Evolutionary conservation across 2,329 filamentous ascomycete genomes (phyloP).

Genomic region (Knufia fluminis): DNA sequence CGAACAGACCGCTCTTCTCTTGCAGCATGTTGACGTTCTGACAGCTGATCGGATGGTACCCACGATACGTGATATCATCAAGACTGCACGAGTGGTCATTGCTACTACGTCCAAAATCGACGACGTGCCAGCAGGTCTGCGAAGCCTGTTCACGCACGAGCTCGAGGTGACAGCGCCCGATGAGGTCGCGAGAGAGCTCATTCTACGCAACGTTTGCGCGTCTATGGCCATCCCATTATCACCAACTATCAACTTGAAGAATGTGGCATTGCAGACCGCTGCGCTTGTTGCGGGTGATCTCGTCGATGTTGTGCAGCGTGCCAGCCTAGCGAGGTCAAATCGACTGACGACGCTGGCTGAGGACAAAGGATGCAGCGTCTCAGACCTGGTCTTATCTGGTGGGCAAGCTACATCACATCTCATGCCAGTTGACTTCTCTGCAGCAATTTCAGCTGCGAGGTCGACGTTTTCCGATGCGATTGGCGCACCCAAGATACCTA

Average conservation of each 20-base stretch:
- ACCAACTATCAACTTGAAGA: slow-evolving; percentile 70
- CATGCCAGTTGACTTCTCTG: slow-evolving; percentile 74
- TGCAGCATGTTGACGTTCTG: slow-evolving; percentile 82
- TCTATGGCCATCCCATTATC: slow-evolving; percentile 69
- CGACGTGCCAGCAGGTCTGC: slow-evolving; percentile 81
- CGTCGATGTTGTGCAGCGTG: slow-evolving; percentile 87
- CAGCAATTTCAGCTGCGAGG: slow-evolving; percentile 87
- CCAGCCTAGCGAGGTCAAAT: slow-evolving; percentile 63
- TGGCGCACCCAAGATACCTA: slow-evolving; percentile 94
- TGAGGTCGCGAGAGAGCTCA: slow-evolving; percentile 82
- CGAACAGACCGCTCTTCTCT: slow-evolving; percentile 71
- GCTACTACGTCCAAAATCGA: slow-evolving; percentile 94
- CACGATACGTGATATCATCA: slow-evolving; percentile 72
- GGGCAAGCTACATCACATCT: slow-evolving; percentile 70
- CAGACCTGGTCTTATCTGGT: slow-evolving; percentile 78
- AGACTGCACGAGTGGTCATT: slow-evolving; percentile 72
- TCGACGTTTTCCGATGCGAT: slow-evolving; percentile 98
- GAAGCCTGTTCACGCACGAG: slow-evolving; percentile 90
- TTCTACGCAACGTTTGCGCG: slow-evolving; percentile 68
- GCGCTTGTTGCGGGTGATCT: slow-evolving; percentile 90
- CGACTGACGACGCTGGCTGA: slow-evolving; percentile 65
- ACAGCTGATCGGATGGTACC: slow-evolving; percentile 84
- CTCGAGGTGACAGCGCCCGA: slow-evolving; percentile 89
- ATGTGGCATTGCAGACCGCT: slow-evolving; percentile 87
- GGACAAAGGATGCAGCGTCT: slow-evolving; percentile 20